Conservation (phyloP, 371 early-diverging fungal species). For the Mucor velutinosus region DNA sequence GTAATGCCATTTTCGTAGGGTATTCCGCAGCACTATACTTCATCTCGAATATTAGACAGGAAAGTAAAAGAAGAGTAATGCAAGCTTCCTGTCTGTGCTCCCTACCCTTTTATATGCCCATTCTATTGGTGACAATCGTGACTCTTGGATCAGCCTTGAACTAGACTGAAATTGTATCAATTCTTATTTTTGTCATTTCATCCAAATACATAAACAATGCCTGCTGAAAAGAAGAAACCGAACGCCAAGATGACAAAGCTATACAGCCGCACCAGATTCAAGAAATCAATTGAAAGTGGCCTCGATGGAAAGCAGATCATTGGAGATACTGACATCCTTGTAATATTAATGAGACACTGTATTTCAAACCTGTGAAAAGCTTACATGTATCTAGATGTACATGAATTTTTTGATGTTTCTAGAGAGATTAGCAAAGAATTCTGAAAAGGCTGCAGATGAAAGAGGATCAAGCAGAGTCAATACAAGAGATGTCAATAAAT, state of each 20-base stretch:
- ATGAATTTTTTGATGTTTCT: slow-evolving; percentile 8
- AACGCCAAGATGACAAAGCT: background rate
- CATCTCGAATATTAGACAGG: background rate
- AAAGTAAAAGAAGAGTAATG: background rate
- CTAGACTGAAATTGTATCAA: background rate
- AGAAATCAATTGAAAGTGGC: background rate
- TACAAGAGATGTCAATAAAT: background rate
- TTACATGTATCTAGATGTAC: background rate
- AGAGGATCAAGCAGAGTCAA: background rate
- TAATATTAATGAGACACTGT: background rate
- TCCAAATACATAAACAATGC: background rate
- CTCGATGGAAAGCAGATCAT: background rate
- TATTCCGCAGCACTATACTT: background rate
- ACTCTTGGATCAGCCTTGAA: background rate
- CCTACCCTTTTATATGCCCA: background rate
- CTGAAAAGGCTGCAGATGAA: background rate
- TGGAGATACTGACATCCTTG: background rate
- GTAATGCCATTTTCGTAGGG: background rate
- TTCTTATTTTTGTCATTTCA: background rate
- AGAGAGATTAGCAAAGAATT: slow-evolving; percentile 6
- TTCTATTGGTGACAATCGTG: background rate
- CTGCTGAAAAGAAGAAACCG: background rate
- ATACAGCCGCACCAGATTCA: background rate
- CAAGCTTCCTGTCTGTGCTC: background rate
- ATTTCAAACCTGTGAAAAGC: background rate